Percentiles rank a stretch among this genome's conserved stretches.
These are phyloP conservation scores for Aspergillus costaricaensis DNA, from an alignment of 2,329 filamentous ascomycete species.

Conservation along the genomic window DNA sequence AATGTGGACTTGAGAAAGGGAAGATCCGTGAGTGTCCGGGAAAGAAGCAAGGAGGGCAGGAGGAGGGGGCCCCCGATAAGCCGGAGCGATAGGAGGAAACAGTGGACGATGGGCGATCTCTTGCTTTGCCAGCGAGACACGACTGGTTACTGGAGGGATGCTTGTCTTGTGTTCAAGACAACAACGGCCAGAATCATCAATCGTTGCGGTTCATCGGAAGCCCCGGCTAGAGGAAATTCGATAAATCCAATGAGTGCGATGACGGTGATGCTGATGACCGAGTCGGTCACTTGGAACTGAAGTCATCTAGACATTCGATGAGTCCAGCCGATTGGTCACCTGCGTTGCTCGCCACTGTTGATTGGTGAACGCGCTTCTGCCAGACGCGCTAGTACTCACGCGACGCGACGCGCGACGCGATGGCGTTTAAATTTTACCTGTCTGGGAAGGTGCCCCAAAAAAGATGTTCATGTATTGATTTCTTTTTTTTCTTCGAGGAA, in stretches of 20 bases:
- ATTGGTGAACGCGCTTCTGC: background rate
- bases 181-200: too few relatives aligned
- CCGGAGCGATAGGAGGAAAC: conserved; percentile 18
- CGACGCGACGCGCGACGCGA: background rate
- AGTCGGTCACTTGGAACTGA: background rate
- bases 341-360: background rate
- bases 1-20: conserved; percentile 5
- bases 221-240: background rate
- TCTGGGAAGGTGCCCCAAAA: background rate
- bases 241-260: too few relatives aligned
- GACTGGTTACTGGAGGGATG: background rate
- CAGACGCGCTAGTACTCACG: background rate
- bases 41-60: conserved; percentile 14
- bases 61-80: conserved; percentile 13
- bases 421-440: background rate
- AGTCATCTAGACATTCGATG: background rate
- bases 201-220: background rate
- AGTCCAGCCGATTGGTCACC: background rate
- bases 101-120: too few relatives aligned
- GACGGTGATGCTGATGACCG: background rate
- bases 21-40: background rate
- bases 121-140: background rate
- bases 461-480: too few relatives aligned
- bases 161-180: background rate
- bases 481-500: too few relatives aligned